A percentile compares a stretch with the other conserved stretches of the same genome.
These are phyloP conservation scores for Rhododendron williamsianum DNA, from an alignment of 148 eudicot species.

Conservation along the genomic window DNA sequence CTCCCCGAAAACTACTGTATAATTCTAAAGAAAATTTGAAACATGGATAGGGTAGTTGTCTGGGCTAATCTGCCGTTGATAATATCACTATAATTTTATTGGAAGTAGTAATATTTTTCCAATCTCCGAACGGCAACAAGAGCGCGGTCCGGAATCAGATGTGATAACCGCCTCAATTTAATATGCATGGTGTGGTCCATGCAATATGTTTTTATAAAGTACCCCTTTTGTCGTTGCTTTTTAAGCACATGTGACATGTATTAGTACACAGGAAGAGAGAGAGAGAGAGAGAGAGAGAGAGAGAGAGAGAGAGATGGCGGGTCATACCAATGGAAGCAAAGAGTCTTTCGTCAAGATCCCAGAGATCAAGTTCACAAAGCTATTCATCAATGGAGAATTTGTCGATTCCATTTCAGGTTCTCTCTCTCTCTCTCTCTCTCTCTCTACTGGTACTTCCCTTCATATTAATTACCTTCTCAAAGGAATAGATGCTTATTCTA, in stretches of 20 bases:
- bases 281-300: constrained; percentile 16
- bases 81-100: too few relatives aligned
- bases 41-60: too few relatives aligned
- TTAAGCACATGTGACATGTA: background rate
- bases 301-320: constrained; percentile 21
- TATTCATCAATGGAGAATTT: constrained; percentile 81
- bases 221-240: background rate
- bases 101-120: too few relatives aligned
- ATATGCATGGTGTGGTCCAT: background rate
- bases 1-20: too few relatives aligned
- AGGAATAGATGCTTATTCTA: too few relatives aligned
- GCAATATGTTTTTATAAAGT: background rate
- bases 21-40: too few relatives aligned
- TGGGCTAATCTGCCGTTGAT: too few relatives aligned
- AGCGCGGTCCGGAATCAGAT: background rate
- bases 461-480: background rate
- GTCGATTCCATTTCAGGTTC: constrained; percentile 76
- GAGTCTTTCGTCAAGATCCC: constrained; percentile 28
- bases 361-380: constrained; percentile 70
- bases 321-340: constrained; percentile 11
- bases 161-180: background rate
- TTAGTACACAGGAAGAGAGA: background rate
- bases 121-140: background rate
- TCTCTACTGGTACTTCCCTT: background rate
- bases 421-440: background rate